These are phyloP conservation scores for Bimuria novae-zelandiae DNA, from an alignment of 2,329 filamentous ascomycete species.

Conservation along the genomic window DNA sequence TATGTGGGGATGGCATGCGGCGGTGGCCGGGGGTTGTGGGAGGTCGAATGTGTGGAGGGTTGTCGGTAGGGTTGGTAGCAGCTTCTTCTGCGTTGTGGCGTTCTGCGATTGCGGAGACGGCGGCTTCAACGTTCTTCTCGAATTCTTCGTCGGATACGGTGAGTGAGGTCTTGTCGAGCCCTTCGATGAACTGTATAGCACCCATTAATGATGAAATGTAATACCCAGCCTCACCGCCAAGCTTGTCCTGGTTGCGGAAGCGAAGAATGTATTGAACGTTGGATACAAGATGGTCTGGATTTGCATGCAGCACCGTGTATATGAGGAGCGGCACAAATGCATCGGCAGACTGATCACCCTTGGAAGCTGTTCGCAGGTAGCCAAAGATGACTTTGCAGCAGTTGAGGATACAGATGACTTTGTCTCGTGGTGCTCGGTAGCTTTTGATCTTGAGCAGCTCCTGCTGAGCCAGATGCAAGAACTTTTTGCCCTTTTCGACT, in stretches of 20 bases:
- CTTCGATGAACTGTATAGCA: constrained; percentile 95
- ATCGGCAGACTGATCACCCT: constrained; percentile 89
- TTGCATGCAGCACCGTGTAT: constrained; percentile 91
- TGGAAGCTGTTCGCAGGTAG: constrained; percentile 83
- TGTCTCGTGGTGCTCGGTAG: constrained; percentile 95
- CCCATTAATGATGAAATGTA: constrained; percentile 97
- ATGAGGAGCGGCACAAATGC: constrained; percentile 90
- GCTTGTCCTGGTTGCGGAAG: constrained; percentile 96
- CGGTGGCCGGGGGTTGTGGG: constrained; percentile 34
- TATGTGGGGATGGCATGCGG: constrained; percentile 49
- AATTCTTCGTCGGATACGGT: constrained; percentile 96
- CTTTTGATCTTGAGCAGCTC: constrained; percentile 95
- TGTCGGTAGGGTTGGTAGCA: constrained; percentile 20
- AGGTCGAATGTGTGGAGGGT: constrained; percentile 21
- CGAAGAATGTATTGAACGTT: constrained; percentile 98
- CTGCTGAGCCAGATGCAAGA: constrained; percentile 87
- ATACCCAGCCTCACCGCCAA: constrained; percentile 96
- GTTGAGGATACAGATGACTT: constrained; percentile 97
- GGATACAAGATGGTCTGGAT: constrained; percentile 92
- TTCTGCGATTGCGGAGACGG: constrained; percentile 93
- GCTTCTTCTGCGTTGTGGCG: constrained; percentile 66
- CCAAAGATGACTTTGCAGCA: constrained; percentile 99
- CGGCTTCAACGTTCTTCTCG: constrained; percentile 92
- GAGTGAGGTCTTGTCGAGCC: constrained; percentile 88
- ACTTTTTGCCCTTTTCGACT: constrained; percentile 84